A percentile compares a stretch with the other conserved stretches of the same genome.
Conservation (phyloP, 2,329 filamentous ascomycete species). For the Arthrobotrys entomopaga region DNA sequence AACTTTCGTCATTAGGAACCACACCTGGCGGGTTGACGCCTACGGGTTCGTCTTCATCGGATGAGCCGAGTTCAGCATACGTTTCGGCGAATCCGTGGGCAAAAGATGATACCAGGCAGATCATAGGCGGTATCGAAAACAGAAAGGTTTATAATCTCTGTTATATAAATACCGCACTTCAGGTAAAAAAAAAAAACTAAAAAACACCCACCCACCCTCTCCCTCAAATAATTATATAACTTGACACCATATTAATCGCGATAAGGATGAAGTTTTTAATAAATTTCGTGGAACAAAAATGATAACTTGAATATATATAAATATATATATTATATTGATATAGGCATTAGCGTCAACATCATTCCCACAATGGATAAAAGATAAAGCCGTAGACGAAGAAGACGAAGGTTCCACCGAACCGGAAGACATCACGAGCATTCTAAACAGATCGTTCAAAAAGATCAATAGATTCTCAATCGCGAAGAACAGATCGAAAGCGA, state of each 20-base stretch:
- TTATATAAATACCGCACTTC: constrained; percentile 25
- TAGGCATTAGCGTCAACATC: constrained; percentile 32
- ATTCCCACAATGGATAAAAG: constrained; percentile 15
- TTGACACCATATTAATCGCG: not conserved
- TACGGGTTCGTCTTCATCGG: too few species aligned
- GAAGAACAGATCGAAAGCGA: not conserved
- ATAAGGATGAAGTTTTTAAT: too few species aligned
- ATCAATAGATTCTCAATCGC: constrained; percentile 17
- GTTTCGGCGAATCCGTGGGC: constrained; percentile 13
- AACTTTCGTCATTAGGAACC: too few species aligned
- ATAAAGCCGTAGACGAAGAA: not conserved
- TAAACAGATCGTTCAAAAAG: constrained; percentile 10
- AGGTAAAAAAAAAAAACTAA: too few species aligned
- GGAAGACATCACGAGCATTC: not conserved
- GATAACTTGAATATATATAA: not conserved
- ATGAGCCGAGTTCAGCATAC: too few species aligned
- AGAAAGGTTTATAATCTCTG: not conserved
- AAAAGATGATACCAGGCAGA: constrained; percentile 7
- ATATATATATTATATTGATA: not conserved
- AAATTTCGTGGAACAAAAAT: not conserved
- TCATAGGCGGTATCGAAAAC: constrained; percentile 22
- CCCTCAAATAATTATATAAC: not conserved
- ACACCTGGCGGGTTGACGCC: too few species aligned
- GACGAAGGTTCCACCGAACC: not conserved
- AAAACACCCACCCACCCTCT: too few species aligned